These are phyloP conservation scores for Huntiella abstrusa DNA, from an alignment of 2,329 filamentous ascomycete genomes.

Conservation along the genomic window DNA sequence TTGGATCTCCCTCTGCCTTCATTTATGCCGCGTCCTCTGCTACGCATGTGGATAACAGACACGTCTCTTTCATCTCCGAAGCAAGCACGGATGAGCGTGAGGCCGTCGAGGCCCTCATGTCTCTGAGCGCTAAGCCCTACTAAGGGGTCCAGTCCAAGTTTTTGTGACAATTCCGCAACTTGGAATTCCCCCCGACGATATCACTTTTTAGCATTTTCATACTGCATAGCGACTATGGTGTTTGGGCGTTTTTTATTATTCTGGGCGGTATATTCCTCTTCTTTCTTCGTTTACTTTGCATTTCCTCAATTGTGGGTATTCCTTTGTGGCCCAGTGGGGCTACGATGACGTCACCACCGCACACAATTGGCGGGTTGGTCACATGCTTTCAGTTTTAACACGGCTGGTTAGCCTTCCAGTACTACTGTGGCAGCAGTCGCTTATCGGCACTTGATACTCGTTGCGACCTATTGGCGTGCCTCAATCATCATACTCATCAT, in stretches of 20 bases:
- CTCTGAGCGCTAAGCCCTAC: constrained; percentile 49
- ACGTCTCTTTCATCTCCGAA: constrained; percentile 27
- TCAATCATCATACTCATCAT: too few species aligned
- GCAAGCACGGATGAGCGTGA: constrained; percentile 55
- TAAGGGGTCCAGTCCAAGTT: not conserved
- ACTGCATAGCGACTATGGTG: constrained; percentile 5
- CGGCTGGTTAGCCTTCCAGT: too few species aligned
- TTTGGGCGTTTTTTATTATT: constrained; percentile 5
- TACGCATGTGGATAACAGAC: constrained; percentile 14
- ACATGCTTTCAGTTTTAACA: too few species aligned
- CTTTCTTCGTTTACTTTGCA: not conserved
- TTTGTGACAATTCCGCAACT: not conserved
- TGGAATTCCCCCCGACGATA: not conserved
- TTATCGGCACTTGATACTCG: too few species aligned
- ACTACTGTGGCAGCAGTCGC: too few species aligned
- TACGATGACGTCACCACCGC: too few species aligned
- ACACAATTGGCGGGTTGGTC: too few species aligned
- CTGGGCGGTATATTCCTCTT: constrained; percentile 2
- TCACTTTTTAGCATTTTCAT: constrained; percentile 1
- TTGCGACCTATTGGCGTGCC: too few species aligned
- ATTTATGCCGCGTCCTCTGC: constrained; percentile 14
- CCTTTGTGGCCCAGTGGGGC: too few species aligned
- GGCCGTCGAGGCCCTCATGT: constrained; percentile 62
- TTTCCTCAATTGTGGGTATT: too few species aligned
- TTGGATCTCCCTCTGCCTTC: too few species aligned